A percentile compares a stretch with the other conserved stretches of the same genome.
Conservation (phyloP, 1,284 basidiomycete genomes). For the Abortiporus biennis region DNA sequence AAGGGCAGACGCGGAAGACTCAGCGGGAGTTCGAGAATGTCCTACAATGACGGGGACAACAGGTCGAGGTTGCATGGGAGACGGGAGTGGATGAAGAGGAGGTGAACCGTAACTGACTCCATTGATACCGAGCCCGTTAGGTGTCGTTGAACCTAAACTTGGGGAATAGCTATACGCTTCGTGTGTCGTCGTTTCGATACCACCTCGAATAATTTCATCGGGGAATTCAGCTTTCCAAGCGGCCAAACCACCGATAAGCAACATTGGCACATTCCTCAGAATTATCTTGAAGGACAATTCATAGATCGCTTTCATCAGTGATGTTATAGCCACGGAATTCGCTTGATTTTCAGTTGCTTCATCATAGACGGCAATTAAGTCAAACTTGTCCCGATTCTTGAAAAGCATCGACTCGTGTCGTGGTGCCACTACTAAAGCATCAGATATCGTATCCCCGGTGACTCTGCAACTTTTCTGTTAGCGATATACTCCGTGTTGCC, state of each 20-base stretch:
- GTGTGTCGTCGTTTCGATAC: conserved; percentile 7
- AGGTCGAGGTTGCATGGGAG: no score
- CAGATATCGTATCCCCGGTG: conserved; percentile 64
- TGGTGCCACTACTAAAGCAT: conserved; percentile 70
- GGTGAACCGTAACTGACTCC: conserved; percentile 4
- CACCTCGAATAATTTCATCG: conserved; percentile 37
- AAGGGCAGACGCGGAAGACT: conserved; percentile 17
- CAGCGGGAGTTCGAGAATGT: no score
- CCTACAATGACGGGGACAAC: no score
- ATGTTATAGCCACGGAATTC: conserved; percentile 54
- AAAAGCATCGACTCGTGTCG: conserved; percentile 70
- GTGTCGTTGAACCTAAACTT: conserved; percentile 2
- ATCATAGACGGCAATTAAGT: conserved; percentile 90
- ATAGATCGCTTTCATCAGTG: conserved; percentile 65
- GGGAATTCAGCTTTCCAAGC: conserved; percentile 76
- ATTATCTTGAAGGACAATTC: conserved; percentile 69
- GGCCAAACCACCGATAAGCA: conserved; percentile 83
- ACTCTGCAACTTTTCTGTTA: conserved; percentile 41
- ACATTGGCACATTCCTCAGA: conserved; percentile 73
- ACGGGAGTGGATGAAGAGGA: neutral
- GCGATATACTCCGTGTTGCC: no score
- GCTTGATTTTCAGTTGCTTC: conserved; percentile 44
- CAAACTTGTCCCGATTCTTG: conserved; percentile 78
- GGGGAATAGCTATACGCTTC: neutral
- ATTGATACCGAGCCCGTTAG: conserved; percentile 13